phyloP scores from a whole-genome alignment of 306 rosid species.

The Pyrus betulifolia region DNA sequence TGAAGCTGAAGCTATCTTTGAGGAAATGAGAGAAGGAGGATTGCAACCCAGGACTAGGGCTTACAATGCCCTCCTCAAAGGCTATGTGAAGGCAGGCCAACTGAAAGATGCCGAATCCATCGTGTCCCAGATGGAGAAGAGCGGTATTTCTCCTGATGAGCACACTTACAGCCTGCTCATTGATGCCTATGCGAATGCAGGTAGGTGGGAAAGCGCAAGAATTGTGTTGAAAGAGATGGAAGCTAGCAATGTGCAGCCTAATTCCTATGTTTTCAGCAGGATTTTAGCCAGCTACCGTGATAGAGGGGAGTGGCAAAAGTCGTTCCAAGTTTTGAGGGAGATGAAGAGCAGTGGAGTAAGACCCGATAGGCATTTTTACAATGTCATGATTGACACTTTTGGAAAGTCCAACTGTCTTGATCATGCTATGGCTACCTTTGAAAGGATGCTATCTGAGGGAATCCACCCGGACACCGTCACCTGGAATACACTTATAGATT shows the following conservation, averaged over 20 bases:
- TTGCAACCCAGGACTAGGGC: conserved; percentile 71
- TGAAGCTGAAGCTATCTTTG: conserved; percentile 85
- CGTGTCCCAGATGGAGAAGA: conserved; percentile 74
- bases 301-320: conserved; percentile 86
- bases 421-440: conserved; percentile 71
- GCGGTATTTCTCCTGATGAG: conserved; percentile 69
- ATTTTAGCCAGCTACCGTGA: conserved; percentile 76
- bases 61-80: conserved; percentile 77
- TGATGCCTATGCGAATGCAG: conserved; percentile 72
- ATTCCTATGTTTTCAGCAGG: conserved; percentile 59
- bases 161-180: conserved; percentile 69
- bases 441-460: conserved; percentile 69
- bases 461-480: conserved; percentile 73
- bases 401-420: conserved; percentile 81
- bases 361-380: conserved; percentile 86
- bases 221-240: conserved; percentile 83
- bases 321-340: conserved; percentile 82
- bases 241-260: conserved; percentile 63
- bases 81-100: conserved; percentile 64
- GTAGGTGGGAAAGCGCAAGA: conserved; percentile 88
- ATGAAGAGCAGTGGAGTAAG: conserved; percentile 66
- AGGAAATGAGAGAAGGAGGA: conserved; percentile 76
- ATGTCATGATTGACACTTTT: conserved; percentile 88
- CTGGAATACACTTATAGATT: conserved; percentile 78
- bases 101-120: conserved; percentile 69